Evolutionary conservation across 2,329 filamentous ascomycete species (phyloP), one percentile per base, ranked within the genome.

Genomic region (Didymella arachidicola): DNA sequence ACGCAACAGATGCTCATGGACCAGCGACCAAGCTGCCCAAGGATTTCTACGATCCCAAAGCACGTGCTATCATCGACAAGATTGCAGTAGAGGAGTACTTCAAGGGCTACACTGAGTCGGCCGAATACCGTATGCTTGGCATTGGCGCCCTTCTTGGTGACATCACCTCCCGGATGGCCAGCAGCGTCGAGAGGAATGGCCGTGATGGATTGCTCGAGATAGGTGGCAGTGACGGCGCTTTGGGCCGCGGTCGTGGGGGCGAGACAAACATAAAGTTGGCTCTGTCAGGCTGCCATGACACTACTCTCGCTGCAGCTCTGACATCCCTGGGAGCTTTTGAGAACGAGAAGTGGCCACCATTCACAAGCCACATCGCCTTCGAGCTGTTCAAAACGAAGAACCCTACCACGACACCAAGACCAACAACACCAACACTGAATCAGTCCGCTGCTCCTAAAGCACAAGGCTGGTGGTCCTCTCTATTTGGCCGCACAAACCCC

Each of bases 51-150:
- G 92, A 97, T 71, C 74, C 83, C 18, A 89, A 88, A 71, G 87
- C 84, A 4, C 83, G 87, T 48, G 82, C 83, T 3, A 89, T 93
- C 60, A 86, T 95, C 57, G 87, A 90, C 57, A 82, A 82, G 34
- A 87, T 97, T 58, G 87, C 85, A 27, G 88, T 93, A 0, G 93
- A 99, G 70, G 95, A 98, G 79, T 98, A 95, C 95, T 98, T 90
- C 75, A 81, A 86, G 19, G 94, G 95, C 2, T 98, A 96, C 75
- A 84, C 84, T 57, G 93, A 97, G 77, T 93, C 87, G 60, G 79
- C 80, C 41, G 95, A 98, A 77, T 98, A 97, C 78, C 89, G 94
- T n/a, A 86, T 85, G 64, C 83, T 98, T 2, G 95, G 94, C 3
- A 95, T 97, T 62, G 95, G 95, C 27, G 86, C 85, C 11, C 81